phyloP scores from a whole-genome alignment of 345 rosid genomes.

The Crucihimalaya himalaica region DNA sequence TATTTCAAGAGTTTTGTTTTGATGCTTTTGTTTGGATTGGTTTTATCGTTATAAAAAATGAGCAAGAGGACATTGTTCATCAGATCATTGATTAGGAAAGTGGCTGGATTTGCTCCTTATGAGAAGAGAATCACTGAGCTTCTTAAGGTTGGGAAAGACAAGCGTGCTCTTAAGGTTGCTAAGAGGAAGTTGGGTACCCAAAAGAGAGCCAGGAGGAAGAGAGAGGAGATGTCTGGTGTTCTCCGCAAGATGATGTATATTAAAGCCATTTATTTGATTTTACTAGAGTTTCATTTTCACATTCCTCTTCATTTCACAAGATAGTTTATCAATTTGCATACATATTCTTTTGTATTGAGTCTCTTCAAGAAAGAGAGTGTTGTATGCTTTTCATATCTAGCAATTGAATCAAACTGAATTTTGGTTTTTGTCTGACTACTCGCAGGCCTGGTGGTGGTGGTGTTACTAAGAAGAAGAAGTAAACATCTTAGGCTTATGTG shows the following conservation, averaged over 20 bases:
- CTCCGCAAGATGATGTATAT: conserved; percentile 44
- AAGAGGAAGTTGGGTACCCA: conserved; percentile 50
- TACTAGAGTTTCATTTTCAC: not conserved
- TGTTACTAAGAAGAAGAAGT: conserved; percentile 43
- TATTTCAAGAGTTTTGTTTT: not conserved
- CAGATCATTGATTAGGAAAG: conserved; percentile 37
- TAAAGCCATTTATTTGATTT: not conserved
- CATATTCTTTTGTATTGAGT: too few relatives aligned
- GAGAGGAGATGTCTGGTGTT: conserved; percentile 46
- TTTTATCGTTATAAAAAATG: conserved; percentile 23
- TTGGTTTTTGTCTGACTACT: not conserved
- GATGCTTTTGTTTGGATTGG: not conserved
- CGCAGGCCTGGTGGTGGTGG: conserved; percentile 44
- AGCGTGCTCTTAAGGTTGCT: conserved; percentile 45
- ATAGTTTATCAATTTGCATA: not conserved
- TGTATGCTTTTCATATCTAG: not conserved
- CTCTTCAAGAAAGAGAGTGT: too few relatives aligned
- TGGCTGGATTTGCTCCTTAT: conserved; percentile 43
- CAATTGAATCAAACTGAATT: not conserved
- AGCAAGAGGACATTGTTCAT: conserved; percentile 41
- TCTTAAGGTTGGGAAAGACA: conserved; percentile 44
- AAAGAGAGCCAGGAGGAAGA: conserved; percentile 47
- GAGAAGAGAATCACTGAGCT: conserved; percentile 49
- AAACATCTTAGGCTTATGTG: not conserved
- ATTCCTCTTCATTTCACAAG: not conserved